phyloP scores from a whole-genome alignment of 192 early-diverging fungal genomes.

The Umbelopsis sp. region DNA sequence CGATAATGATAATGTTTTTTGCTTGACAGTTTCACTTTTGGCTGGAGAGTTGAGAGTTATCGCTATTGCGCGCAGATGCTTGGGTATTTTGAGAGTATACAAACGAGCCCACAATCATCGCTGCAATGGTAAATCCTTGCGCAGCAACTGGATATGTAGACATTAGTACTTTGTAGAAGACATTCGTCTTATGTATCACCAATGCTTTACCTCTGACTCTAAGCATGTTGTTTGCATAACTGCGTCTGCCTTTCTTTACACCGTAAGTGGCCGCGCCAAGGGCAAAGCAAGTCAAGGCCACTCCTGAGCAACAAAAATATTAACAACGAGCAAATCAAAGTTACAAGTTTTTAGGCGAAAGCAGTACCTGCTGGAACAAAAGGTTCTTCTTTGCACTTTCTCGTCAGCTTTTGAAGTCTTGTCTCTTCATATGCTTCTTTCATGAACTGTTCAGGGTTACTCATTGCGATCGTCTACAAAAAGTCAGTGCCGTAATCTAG shows the following conservation, averaged over 20 bases:
- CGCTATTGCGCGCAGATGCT: not conserved
- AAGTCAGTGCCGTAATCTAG: not conserved
- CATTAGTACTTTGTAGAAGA: not conserved
- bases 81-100: constrained; percentile 7
- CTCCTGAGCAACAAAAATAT: not conserved
- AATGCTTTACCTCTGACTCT: constrained; percentile 18
- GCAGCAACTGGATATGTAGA: not conserved
- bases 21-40: too few relatives aligned
- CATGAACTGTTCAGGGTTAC: not conserved
- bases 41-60: too few relatives aligned
- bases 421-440: constrained; percentile 10
- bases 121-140: constrained; percentile 9
- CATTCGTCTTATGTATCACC: not conserved
- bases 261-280: constrained; percentile 23
- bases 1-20: not conserved
- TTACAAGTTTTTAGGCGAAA: too few relatives aligned
- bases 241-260: constrained; percentile 11
- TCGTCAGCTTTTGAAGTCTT: constrained; percentile 13
- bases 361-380: constrained; percentile 23
- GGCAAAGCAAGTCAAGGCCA: constrained; percentile 28
- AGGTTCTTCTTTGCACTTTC: constrained; percentile 27
- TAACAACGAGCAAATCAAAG: not conserved
- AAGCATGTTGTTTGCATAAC: constrained; percentile 26
- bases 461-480: not conserved
- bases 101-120: constrained; percentile 14